Base-by-base conservation (phyloP, 2,329 filamentous ascomycete genomes). In the Clathrospora elynae region DNA sequence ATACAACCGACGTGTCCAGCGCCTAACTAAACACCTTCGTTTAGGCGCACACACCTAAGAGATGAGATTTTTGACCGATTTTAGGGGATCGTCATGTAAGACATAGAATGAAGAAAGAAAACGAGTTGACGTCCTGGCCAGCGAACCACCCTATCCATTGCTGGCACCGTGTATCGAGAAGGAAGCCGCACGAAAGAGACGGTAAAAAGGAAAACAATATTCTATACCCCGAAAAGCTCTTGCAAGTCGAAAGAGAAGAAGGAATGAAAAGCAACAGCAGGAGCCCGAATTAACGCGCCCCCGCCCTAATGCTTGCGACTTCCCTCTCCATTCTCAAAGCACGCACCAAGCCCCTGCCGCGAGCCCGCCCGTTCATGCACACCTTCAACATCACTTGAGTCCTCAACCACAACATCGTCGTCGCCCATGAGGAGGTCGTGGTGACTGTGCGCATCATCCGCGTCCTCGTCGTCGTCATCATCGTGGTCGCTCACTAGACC, bases 401-500 rank as follows among this genome's bases (percentile, higher is more conserved):
- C 68, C 33, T 71, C 66, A 32, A 71, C 68, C 20, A 70, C 57
- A 30, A 71, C 67, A 49, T 66, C 63, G 36, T 70, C 66, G 41
- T 62, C 56, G 40, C 62, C 54, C 48, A 70, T 61, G 25, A 63
- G 55, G 25, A 66, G 53, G 40, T 71, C 68, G 8, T 57, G 62
- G 25, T 68, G 66, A 48, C 65, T 68, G 33, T 59, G 62, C 29
- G 66, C 59, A 44, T 70, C 67, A 33, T 70, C 63, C 16, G 61
- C 68, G 29, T 71, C 68, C 33, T 72, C 71, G 26, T 75, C 72
- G 38, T 75, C 74, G 42, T 78, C 72, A 19, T 75, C 75, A 42
- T 77, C 75, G 56, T 76, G 73, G 49, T 78, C 75, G 52, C 73
- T 76, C 23, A 78, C 73, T 47, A 78, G 61, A 16, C 75, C 75